Evolutionary conservation across 2,329 filamentous ascomycete species (phyloP).

Genomic region (Diplodia seriata): DNA sequence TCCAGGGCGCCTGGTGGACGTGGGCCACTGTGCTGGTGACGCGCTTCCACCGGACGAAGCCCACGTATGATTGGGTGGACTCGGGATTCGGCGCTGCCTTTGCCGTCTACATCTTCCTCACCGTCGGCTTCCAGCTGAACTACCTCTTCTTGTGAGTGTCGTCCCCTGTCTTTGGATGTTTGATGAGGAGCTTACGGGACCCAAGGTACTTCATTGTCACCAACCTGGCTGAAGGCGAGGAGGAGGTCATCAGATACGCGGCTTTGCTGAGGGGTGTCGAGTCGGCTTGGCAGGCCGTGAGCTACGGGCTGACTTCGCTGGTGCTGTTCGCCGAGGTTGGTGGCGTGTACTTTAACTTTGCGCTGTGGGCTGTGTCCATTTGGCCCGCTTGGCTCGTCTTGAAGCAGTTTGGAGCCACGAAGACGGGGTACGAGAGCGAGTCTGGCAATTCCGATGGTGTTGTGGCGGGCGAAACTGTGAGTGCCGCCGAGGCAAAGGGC

Average conservation of each 20-base stretch:
- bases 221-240: slow-evolving; percentile 66
- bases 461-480: neutral
- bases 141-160: slow-evolving; percentile 68
- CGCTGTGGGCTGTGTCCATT: slow-evolving; percentile 69
- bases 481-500: neutral
- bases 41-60: slow-evolving; percentile 62
- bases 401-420: slow-evolving; percentile 59
- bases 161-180: slow-evolving; percentile 37
- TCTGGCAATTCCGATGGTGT: neutral
- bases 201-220: slow-evolving; percentile 69
- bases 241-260: slow-evolving; percentile 71
- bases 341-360: slow-evolving; percentile 73
- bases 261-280: slow-evolving; percentile 73
- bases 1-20: slow-evolving; percentile 74
- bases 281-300: slow-evolving; percentile 75
- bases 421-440: neutral
- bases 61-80: slow-evolving; percentile 70
- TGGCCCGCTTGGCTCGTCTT: slow-evolving; percentile 72
- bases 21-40: slow-evolving; percentile 73
- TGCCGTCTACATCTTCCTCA: slow-evolving; percentile 70
- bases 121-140: slow-evolving; percentile 73
- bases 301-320: slow-evolving; percentile 71
- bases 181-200: slow-evolving; percentile 43
- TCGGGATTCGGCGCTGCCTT: slow-evolving; percentile 71
- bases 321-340: slow-evolving; percentile 69